Base-by-base conservation (phyloP, 179 eudicot species). In the Dionaea muscipula region DNA sequence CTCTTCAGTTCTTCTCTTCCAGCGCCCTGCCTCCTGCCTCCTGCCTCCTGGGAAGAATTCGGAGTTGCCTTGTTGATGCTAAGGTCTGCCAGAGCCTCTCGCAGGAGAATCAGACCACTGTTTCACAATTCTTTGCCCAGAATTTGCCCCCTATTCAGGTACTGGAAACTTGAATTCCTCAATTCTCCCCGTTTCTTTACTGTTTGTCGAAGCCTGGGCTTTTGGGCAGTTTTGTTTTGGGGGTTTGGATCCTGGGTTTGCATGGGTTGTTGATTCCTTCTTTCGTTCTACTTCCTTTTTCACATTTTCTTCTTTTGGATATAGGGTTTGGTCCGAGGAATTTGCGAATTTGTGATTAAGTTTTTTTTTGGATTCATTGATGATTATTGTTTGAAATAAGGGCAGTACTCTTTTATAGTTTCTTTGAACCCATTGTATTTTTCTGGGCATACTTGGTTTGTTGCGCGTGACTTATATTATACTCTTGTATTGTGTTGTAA, bases 101-200 rank as follows among this genome's bases (percentile, higher is more conserved):
- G 1, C 61, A 59, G 56, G 68, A 68, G 3, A 40, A 40, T 12
- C 43, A 40, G 33, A 72, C 81, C 49, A 19, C 61, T 18, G 47
- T 28, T 22, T 27, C 62, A 0, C 59, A 63, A 7, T 84, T 80
- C 65, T 82, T 66, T 53, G 36, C 59, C 10, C 33, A 69, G 66
- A 70, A 74, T 17, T 69, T 91, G 53, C 53, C 72, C 44, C 68
- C 98, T 13, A 62, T 87, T 84, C 81, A 86, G 98, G 98, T 87
- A 69, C 9, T 22, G 19, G 22, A 16, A 0, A 3, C 7, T 53
- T 35, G 16, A 4, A 16, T 20, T 20, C 26, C 11, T 2, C 1
- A 4, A 31, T 62, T 53, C 13, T 2, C n/a, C 18, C 10, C 18
- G 23, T 14, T 10, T 35, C 23, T n/a, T 20, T 0, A 0, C 13